A percentile compares a stretch with the other conserved stretches of the same genome.
These are phyloP conservation scores for Pisolithus orientalis DNA, from an alignment of 768 basidiomycete genomes.

Conservation along the genomic window DNA sequence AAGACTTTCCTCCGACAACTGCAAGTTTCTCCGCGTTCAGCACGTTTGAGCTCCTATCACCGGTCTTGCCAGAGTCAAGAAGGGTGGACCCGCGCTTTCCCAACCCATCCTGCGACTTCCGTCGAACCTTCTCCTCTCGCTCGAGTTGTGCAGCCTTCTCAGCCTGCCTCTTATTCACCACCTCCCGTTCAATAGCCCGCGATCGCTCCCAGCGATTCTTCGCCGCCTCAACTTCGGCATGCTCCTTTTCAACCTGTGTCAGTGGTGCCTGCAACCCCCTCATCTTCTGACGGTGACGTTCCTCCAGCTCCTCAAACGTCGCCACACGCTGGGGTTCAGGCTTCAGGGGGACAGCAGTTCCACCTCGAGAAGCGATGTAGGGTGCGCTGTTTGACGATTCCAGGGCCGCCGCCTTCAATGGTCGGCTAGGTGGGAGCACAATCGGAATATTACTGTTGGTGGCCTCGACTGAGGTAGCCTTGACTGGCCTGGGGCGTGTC, in stretches of 20 bases:
- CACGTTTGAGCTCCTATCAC: constrained; percentile 31
- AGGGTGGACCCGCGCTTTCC: constrained; percentile 30
- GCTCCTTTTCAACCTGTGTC: constrained; percentile 73
- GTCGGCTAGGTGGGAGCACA: constrained; percentile 24
- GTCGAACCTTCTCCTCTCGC: constrained; percentile 43
- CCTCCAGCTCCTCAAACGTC: constrained; percentile 84
- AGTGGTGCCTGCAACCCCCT: constrained; percentile 76
- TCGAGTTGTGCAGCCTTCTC: constrained; percentile 52
- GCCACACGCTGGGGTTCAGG: constrained; percentile 49
- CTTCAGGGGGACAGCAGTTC: constrained; percentile 40
- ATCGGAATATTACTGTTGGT: constrained; percentile 24
- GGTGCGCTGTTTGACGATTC: constrained; percentile 33
- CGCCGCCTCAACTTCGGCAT: constrained; percentile 69
- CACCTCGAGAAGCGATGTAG: constrained; percentile 41
- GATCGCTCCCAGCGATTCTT: constrained; percentile 79
- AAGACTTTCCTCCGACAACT: constrained; percentile 24
- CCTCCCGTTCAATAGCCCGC: constrained; percentile 67
- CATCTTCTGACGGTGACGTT: constrained; percentile 82
- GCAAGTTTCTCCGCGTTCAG: constrained; percentile 60
- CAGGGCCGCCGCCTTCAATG: constrained; percentile 30
- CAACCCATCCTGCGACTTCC: constrained; percentile 37
- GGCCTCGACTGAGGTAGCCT: constrained; percentile 9
- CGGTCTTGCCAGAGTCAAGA: constrained; percentile 27
- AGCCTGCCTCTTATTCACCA: constrained; percentile 63
- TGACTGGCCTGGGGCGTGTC: constrained; percentile 15